These are phyloP conservation scores for Paraglomus brasilianum DNA, from an alignment of 192 early-diverging fungal species.

Conservation along the genomic window DNA sequence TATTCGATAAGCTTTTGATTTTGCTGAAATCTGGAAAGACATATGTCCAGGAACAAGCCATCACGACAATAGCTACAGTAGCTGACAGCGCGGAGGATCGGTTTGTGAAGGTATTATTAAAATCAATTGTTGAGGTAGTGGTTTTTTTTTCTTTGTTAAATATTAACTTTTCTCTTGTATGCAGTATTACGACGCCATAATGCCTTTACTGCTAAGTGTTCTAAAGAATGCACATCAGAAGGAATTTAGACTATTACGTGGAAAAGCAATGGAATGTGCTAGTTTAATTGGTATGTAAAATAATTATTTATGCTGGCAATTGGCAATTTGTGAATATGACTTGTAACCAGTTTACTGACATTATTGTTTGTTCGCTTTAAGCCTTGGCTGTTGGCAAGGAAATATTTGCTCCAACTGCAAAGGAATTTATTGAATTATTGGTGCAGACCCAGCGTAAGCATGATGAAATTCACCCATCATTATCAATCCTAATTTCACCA, in stretches of 20 bases:
- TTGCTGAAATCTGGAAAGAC: constrained; percentile 82
- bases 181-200: constrained; percentile 86
- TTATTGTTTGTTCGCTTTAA: neutral
- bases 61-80: constrained; percentile 96
- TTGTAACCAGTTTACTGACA: no score
- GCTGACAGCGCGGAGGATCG: constrained; percentile 92
- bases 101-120: constrained; percentile 61
- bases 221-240: constrained; percentile 79
- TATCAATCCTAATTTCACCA: neutral
- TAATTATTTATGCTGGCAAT: no score
- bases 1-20: constrained; percentile 82
- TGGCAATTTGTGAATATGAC: neutral
- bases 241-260: constrained; percentile 89
- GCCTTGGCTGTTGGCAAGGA: constrained; percentile 93
- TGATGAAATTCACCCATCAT: neutral
- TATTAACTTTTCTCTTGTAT: neutral
- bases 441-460: constrained; percentile 65
- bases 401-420: constrained; percentile 75
- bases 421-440: constrained; percentile 79
- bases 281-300: constrained; percentile 63
- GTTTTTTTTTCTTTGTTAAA: no score
- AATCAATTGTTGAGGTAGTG: neutral
- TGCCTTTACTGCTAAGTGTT: constrained; percentile 93
- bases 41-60: constrained; percentile 98
- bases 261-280: constrained; percentile 98